Conservation (phyloP, 306 rosid genomes). For the Ammopiptanthus mongolicus region DNA sequence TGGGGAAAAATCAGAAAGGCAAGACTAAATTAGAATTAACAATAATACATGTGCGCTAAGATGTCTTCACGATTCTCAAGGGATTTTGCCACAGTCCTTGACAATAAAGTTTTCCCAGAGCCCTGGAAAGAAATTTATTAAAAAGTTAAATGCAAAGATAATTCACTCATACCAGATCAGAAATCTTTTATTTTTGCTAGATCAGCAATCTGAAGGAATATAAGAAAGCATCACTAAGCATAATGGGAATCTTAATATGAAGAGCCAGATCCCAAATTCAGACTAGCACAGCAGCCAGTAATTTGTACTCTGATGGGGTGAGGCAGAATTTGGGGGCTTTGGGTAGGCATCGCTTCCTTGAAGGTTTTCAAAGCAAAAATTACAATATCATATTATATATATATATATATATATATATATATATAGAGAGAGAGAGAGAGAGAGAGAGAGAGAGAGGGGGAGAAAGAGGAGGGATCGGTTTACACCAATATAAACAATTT, state of each 20-base stretch:
- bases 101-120: slow-evolving; percentile 83
- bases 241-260: background rate
- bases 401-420: too few relatives aligned
- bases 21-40: slow-evolving; percentile 11
- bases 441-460: too few relatives aligned
- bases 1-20: background rate
- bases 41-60: slow-evolving; percentile 70
- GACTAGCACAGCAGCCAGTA: slow-evolving; percentile 1
- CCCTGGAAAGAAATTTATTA: slow-evolving; percentile 51
- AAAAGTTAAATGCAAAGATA: slow-evolving; percentile 7
- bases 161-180: background rate
- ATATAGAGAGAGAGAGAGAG: too few relatives aligned
- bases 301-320: background rate
- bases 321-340: background rate
- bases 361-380: background rate
- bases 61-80: slow-evolving; percentile 58
- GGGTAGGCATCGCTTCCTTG: background rate
- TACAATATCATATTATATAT: background rate
- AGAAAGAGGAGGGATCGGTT: too few relatives aligned
- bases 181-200: background rate
- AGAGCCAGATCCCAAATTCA: background rate
- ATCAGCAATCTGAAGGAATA: slow-evolving; percentile 16
- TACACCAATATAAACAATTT: too few relatives aligned
- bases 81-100: slow-evolving; percentile 70
- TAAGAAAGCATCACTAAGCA: slow-evolving; percentile 7